These are phyloP conservation scores for Sporothrix protearum DNA, from an alignment of 2,329 filamentous ascomycete species.

Conservation along the genomic window DNA sequence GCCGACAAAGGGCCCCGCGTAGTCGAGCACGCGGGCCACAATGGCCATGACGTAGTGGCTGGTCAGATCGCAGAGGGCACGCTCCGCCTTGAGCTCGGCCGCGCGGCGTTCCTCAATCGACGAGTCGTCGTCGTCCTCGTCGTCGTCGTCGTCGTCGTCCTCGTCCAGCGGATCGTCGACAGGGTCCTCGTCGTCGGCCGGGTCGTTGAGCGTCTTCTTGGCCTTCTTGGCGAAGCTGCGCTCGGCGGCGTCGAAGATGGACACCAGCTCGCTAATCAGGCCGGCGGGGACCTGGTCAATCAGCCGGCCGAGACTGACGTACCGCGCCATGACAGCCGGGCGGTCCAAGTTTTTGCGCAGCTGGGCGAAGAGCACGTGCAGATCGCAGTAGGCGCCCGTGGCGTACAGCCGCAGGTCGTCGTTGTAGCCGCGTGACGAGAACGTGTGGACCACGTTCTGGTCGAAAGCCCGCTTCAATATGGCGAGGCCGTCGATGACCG, in stretches of 20 bases:
- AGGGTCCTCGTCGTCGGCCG: slow-evolving; percentile 70
- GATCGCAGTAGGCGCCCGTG: slow-evolving; percentile 73
- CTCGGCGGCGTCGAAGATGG: slow-evolving; percentile 72
- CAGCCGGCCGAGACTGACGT: slow-evolving; percentile 56
- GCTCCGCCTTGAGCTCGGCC: slow-evolving; percentile 72
- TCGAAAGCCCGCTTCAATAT: slow-evolving; percentile 55
- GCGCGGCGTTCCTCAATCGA: slow-evolving; percentile 60
- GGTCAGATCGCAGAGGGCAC: slow-evolving; percentile 79
- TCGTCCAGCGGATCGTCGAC: slow-evolving; percentile 60
- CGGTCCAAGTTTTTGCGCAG: slow-evolving; percentile 56
- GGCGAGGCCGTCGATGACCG: slow-evolving; percentile 59
- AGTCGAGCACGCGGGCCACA: slow-evolving; percentile 69
- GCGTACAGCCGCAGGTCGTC: slow-evolving; percentile 76
- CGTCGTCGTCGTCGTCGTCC: slow-evolving; percentile 60
- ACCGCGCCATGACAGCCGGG: slow-evolving; percentile 43
- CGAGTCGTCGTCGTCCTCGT: slow-evolving; percentile 50
- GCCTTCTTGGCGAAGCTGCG: slow-evolving; percentile 70
- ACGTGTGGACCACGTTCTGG: slow-evolving; percentile 61
- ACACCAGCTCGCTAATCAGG: slow-evolving; percentile 64
- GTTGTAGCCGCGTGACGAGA: slow-evolving; percentile 64
- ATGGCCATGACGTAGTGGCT: slow-evolving; percentile 81
- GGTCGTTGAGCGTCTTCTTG: slow-evolving; percentile 59
- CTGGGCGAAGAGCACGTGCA: slow-evolving; percentile 74
- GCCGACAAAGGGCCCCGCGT: slow-evolving; percentile 54
- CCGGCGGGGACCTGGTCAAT: slow-evolving; percentile 65